A percentile compares a stretch with the other conserved stretches of the same genome.
These are phyloP conservation scores for Chamaecrista fasciculata DNA, from an alignment of 306 rosid species.

Conservation along the genomic window DNA sequence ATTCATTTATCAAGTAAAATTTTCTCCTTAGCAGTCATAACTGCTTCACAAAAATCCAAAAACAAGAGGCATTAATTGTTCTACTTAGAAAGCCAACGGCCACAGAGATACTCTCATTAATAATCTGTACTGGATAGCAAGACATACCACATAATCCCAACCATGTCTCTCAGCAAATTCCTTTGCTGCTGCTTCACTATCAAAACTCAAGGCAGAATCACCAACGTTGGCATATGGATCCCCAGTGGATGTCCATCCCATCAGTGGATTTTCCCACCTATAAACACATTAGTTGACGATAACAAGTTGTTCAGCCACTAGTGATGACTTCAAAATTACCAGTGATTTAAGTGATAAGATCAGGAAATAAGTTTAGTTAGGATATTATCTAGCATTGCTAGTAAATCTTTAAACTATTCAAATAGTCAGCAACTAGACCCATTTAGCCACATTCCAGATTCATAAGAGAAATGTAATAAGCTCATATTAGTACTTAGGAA, in stretches of 20 bases:
- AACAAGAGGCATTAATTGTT: background rate
- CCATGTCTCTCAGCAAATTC: conserved; percentile 88
- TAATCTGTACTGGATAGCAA: background rate
- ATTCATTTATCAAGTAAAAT: background rate
- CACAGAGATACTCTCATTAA: background rate
- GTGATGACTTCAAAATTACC: background rate
- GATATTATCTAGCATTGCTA: conserved; percentile 1
- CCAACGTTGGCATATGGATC: conserved; percentile 91
- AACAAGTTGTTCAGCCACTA: conserved; percentile 2
- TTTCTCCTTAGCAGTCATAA: conserved; percentile 1
- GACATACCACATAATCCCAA: conserved; percentile 86
- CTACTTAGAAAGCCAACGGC: background rate
- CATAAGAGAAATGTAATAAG: background rate
- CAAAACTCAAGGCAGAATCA: conserved; percentile 79
- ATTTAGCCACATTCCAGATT: background rate
- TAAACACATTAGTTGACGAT: conserved; percentile 28
- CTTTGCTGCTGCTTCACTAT: conserved; percentile 83
- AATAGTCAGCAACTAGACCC: background rate
- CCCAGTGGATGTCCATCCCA: conserved; percentile 69
- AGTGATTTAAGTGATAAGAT: background rate
- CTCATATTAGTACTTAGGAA: background rate
- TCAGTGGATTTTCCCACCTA: conserved; percentile 99
- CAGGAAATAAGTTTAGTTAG: background rate
- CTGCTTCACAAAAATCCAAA: background rate
- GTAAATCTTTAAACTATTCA: background rate